Conservation (phyloP, 192 early-diverging fungal species). For the Podochytrium sp. region DNA sequence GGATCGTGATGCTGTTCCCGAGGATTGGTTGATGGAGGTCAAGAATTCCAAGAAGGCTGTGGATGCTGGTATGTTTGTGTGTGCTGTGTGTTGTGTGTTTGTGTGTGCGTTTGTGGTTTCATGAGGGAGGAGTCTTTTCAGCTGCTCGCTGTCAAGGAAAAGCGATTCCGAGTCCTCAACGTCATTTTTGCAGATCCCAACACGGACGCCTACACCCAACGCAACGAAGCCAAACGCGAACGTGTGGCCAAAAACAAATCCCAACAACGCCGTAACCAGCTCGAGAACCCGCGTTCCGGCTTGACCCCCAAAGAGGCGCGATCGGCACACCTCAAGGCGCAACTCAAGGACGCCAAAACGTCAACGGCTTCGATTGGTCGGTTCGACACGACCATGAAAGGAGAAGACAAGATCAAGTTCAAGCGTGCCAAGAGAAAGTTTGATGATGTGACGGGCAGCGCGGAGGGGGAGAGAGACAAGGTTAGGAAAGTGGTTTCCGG, state of each 20-base stretch:
- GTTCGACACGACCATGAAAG: conserved; percentile 82
- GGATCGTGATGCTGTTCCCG: conserved; percentile 56
- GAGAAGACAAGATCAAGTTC: conserved; percentile 85
- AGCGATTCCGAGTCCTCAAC: no score
- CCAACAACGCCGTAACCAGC: conserved; percentile 82
- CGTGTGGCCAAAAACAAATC: conserved; percentile 89
- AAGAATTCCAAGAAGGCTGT: conserved; percentile 46
- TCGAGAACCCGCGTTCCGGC: conserved; percentile 62
- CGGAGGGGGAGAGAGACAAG: conserved; percentile 21
- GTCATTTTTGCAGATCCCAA: conserved; percentile 80
- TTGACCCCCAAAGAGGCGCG: conserved; percentile 58
- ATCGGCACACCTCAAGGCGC: conserved; percentile 73
- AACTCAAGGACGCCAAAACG: conserved; percentile 75
- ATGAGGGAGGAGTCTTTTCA: no score
- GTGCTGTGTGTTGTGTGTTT: background rate
- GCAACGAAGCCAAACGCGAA: conserved; percentile 84
- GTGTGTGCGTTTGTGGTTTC: no score
- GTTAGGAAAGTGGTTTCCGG: conserved; percentile 39
- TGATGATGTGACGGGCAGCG: conserved; percentile 34
- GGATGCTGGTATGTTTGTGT: conserved; percentile 50
- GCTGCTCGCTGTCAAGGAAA: no score
- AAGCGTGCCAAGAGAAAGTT: conserved; percentile 52
- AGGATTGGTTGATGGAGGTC: conserved; percentile 95
- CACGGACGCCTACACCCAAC: conserved; percentile 83
- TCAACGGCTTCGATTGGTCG: conserved; percentile 91